Evolutionary conservation across 1,139 yeast species (phyloP), one percentile per base, ranked within the genome.

Genomic region (Yamadazyma pseudoaaseri): DNA sequence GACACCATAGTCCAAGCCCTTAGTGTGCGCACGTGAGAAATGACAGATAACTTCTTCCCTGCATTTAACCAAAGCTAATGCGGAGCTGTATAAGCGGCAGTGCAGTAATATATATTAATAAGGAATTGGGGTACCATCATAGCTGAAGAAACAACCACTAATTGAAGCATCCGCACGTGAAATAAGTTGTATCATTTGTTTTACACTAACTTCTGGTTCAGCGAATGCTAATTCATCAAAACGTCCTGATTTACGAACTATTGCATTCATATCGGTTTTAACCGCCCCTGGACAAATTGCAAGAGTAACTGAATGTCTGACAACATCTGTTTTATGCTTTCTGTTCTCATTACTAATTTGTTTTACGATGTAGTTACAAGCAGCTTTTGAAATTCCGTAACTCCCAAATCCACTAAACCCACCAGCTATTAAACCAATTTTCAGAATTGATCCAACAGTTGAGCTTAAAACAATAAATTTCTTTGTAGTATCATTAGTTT

Each of bases 301-400:
- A 10, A 29, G 20, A 8, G 30, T 9, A 13, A 32, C 16, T 7
- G 34, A 21, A n/a, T 26, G 8, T 20, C 30, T 33, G 9, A 26
- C 9, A 2, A 31, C 16, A n/a, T 18, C 15, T 15, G 85, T 81
- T 2, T 11, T 30, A 8, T 17, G 11, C 60, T 53, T 4, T 81
- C 76, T 32, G 12, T 35, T 29, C 13, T 38, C 38, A 4, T n/a
- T 5, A 5, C 34, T 6, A 16, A 34, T 14, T 17, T 36, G 38
- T 16, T 27, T 39, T 14, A 27, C 11, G 9, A 34, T 26, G 25
- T 26, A 37, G 24, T 38, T 38, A 8, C 30, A 21, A n/a, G 35
- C 41, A 7, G 41, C 39, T 17, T 37, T 39, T 12, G 38, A 34
- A 16, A 31, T 25, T 6, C 42, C 41, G 23, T 39, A 39, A 30